Evolutionary conservation across 805 yeast genomes (phyloP).

Genomic region (Ogataea polymorpha): DNA sequence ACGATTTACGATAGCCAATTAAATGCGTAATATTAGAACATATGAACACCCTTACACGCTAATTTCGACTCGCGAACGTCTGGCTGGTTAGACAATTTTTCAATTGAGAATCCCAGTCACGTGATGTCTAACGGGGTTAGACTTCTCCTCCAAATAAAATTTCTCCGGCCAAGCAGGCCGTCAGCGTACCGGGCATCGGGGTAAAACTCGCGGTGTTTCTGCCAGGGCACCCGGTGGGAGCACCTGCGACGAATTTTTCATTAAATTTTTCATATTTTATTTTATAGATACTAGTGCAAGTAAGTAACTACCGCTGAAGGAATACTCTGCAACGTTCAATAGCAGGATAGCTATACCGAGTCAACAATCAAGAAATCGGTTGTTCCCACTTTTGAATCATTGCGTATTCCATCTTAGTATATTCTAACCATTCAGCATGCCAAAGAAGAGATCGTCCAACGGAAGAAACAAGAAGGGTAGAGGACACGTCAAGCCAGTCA

Average conservation of each 20-base stretch:
- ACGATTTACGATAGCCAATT: constrained; percentile 18
- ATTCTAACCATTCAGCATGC: constrained; percentile 60
- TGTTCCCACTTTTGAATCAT: not conserved
- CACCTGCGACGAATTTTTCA: constrained; percentile 12
- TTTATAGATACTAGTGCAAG: constrained; percentile 11
- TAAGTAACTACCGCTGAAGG: constrained; percentile 4
- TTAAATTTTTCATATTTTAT: constrained; percentile 12
- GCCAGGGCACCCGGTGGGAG: constrained; percentile 3
- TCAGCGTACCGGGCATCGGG: not conserved
- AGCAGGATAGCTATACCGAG: not conserved
- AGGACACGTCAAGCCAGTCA: constrained; percentile 99
- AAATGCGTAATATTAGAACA: constrained; percentile 12
- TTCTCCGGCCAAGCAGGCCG: not conserved
- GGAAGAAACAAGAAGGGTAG: constrained; percentile 99
- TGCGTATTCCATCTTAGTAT: not conserved
- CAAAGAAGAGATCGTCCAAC: constrained; percentile 99
- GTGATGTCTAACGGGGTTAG: constrained; percentile 2
- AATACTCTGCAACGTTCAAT: not conserved
- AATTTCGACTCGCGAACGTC: not conserved
- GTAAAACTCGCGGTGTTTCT: not conserved
- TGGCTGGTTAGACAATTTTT: not conserved
- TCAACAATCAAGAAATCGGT: not conserved
- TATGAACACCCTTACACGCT: constrained; percentile 2
- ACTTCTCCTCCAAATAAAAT: not conserved
- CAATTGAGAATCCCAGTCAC: constrained; percentile 3